Conservation (phyloP, 2,329 filamentous ascomycete genomes). For the Alternaria infectoria region DNA sequence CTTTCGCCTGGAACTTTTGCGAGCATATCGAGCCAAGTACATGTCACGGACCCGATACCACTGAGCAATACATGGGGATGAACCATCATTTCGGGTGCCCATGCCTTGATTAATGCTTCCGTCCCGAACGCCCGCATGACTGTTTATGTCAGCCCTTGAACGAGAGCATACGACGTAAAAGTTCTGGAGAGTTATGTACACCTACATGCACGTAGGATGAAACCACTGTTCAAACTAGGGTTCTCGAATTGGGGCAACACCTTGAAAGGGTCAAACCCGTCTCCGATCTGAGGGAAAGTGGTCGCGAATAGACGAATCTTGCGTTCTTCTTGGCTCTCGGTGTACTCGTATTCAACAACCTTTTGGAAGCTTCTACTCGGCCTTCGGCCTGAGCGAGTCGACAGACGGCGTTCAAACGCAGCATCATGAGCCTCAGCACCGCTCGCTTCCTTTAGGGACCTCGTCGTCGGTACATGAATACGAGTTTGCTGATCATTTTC, state of each 20-base stretch:
- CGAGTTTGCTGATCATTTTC: not conserved
- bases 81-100: conserved; percentile 34
- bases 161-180: not conserved
- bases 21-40: conserved; percentile 40
- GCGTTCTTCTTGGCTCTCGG: conserved; percentile 13
- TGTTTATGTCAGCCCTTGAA: conserved; percentile 1
- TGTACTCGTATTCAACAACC: not conserved
- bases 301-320: conserved; percentile 19
- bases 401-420: not conserved
- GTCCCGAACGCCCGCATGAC: conserved; percentile 32
- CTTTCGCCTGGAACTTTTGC: conserved; percentile 31
- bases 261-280: conserved; percentile 29
- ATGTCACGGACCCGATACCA: conserved; percentile 24
- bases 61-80: conserved; percentile 37
- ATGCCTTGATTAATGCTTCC: conserved; percentile 27
- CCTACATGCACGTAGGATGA: conserved; percentile 27
- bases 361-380: not conserved
- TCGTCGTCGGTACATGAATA: not conserved
- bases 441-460: not conserved
- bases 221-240: conserved; percentile 20
- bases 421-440: too few relatives aligned
- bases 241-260: conserved; percentile 29
- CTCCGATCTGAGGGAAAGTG: conserved; percentile 16
- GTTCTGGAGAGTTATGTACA: not conserved
- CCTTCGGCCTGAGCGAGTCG: not conserved